phyloP scores from a whole-genome alignment of 2,329 filamentous ascomycete genomes.

The Xylariaceae sp. region DNA sequence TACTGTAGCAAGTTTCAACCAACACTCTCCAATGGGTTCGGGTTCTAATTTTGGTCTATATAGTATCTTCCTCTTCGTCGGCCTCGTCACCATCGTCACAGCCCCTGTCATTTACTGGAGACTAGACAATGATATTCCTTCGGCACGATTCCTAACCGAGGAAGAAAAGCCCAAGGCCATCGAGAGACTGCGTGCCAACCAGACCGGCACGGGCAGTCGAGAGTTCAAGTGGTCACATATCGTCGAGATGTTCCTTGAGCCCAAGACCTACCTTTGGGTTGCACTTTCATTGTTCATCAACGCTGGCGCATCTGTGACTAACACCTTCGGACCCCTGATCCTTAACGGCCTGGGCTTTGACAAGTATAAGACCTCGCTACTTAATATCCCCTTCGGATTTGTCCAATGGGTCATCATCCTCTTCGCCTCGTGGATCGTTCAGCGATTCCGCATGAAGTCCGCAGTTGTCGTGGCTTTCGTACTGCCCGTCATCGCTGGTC shows the following conservation, averaged over 20 bases:
- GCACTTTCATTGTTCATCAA: conserved; percentile 67
- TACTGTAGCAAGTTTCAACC: too few relatives aligned
- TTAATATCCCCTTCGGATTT: conserved; percentile 72
- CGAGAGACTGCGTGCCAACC: conserved; percentile 61
- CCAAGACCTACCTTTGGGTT: conserved; percentile 66
- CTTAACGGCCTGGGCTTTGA: conserved; percentile 66
- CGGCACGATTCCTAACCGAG: conserved; percentile 64
- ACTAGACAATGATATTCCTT: conserved; percentile 65
- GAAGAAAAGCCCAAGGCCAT: conserved; percentile 65
- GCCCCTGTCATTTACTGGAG: conserved; percentile 65
- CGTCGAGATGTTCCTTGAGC: conserved; percentile 57
- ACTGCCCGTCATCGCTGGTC: conserved; percentile 66
- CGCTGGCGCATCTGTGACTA: conserved; percentile 67
- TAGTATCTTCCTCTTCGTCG: conserved; percentile 66
- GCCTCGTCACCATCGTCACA: conserved; percentile 64
- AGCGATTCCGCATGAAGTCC: conserved; percentile 63
- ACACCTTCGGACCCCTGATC: conserved; percentile 70
- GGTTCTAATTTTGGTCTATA: background rate
- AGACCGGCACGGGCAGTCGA: conserved; percentile 60
- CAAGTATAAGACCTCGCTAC: conserved; percentile 61
- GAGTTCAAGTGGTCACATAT: conserved; percentile 60
- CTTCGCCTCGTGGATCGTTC: conserved; percentile 61
- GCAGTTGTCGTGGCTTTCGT: conserved; percentile 60
- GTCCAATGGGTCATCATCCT: conserved; percentile 67
- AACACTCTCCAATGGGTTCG: too few relatives aligned